Percentiles rank a stretch among this genome's conserved stretches.
phyloP scores from a whole-genome alignment of 768 basidiomycete species.

The Mycena chlorophos region DNA sequence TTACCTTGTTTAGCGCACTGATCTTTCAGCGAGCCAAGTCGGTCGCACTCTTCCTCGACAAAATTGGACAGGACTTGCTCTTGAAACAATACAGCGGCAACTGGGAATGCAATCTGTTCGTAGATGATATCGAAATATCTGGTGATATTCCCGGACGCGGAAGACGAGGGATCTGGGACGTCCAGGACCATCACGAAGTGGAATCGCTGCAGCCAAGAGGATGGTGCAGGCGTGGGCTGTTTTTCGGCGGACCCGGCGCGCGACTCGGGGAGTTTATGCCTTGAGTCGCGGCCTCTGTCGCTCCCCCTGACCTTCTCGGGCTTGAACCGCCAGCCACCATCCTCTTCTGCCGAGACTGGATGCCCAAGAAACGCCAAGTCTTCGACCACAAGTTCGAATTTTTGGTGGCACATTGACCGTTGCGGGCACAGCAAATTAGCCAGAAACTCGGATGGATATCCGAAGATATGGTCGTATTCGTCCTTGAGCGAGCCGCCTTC shows the following conservation, averaged over 20 bases:
- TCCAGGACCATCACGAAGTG: conserved; percentile 88
- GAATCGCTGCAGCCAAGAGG: conserved; percentile 70
- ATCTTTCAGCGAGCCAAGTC: conserved; percentile 70
- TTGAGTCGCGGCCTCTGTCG: conserved; percentile 58
- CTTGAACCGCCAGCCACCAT: conserved; percentile 75
- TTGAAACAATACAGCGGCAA: conserved; percentile 90
- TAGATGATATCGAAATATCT: conserved; percentile 88
- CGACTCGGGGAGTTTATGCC: conserved; percentile 38
- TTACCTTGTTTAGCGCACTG: conserved; percentile 64
- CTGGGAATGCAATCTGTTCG: conserved; percentile 83
- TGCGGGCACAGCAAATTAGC: conserved; percentile 80
- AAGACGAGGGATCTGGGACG: conserved; percentile 86
- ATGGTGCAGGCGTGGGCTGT: conserved; percentile 29
- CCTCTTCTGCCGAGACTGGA: conserved; percentile 78
- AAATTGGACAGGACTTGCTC: conserved; percentile 87
- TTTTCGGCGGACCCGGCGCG: conserved; percentile 37
- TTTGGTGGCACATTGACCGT: conserved; percentile 82
- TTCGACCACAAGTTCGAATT: conserved; percentile 90
- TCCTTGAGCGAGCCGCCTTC: conserved; percentile 37
- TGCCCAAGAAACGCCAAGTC: conserved; percentile 93
- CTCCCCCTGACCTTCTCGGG: conserved; percentile 54
- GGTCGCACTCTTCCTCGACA: conserved; percentile 79
- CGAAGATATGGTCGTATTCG: conserved; percentile 72
- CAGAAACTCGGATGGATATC: conserved; percentile 79
- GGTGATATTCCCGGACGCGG: conserved; percentile 70